Percentiles rank a stretch among this genome's conserved stretches.
These are phyloP conservation scores for Jacaranda mimosifolia DNA, from an alignment of 257 asterid species.

Conservation along the genomic window DNA sequence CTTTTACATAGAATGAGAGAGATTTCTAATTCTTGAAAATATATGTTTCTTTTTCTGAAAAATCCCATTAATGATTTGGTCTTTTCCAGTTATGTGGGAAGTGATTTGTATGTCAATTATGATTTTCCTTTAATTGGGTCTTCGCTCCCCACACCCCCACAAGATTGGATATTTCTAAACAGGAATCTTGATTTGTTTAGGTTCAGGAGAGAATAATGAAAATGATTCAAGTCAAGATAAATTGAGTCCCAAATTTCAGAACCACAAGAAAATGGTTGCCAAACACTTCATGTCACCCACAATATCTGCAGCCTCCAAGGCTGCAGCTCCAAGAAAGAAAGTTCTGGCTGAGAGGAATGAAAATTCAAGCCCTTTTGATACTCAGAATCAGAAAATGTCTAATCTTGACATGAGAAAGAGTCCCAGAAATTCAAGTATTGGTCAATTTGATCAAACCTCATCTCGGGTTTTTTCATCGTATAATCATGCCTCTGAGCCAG, in stretches of 20 bases:
- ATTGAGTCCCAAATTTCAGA: conserved; percentile 46
- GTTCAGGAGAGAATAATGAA: conserved; percentile 67
- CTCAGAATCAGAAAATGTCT: conserved; percentile 27
- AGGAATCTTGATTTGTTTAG: conserved; percentile 27
- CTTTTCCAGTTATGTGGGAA: not conserved
- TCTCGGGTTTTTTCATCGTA: conserved; percentile 24
- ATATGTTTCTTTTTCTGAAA: not conserved
- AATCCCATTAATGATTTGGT: not conserved
- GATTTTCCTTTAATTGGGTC: conserved; percentile 7
- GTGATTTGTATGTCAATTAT: not conserved
- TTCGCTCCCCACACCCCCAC: too few species aligned
- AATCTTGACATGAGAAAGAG: conserved; percentile 25
- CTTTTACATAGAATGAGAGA: not conserved
- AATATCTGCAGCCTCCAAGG: conserved; percentile 68
- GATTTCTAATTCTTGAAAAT: not conserved
- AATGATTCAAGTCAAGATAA: conserved; percentile 47
- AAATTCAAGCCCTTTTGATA: conserved; percentile 33
- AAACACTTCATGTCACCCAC: conserved; percentile 74
- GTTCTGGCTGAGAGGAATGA: conserved; percentile 63
- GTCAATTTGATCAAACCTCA: conserved; percentile 25
- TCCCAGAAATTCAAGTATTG: conserved; percentile 12
- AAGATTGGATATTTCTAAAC: conserved; percentile 1
- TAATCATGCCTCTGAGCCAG: conserved; percentile 34
- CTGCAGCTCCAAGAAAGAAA: conserved; percentile 57
- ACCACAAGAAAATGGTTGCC: conserved; percentile 38